Base-by-base conservation (phyloP, 2,329 filamentous ascomycete genomes). In the Claviceps africana region DNA sequence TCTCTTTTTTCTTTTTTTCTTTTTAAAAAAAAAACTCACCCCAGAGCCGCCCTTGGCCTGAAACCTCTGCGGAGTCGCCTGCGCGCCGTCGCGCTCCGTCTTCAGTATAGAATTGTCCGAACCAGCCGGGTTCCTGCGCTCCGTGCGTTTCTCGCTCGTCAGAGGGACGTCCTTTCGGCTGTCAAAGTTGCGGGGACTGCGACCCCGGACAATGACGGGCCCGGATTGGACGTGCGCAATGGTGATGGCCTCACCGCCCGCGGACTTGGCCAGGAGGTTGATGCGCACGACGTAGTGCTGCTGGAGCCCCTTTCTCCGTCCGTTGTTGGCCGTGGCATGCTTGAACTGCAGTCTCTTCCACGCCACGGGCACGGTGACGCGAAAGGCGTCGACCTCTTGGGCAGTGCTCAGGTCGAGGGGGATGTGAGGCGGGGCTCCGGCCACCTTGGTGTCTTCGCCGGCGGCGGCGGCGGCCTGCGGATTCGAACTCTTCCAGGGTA, bases 271-370 rank as follows among this genome's bases (percentile, higher is more conserved):
- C 39, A 93, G 72, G 10, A 96, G 76, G 66, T 84, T 89, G 54
- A 97, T 82, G 55, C 88, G 83, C 47, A 97, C 86, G 1, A 94
- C 78, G 64, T 96, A 97, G 66, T 96, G 90, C 66, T 97, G 91
- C 65, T 97, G 91, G 47, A 96, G 72, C 57, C 95, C 91, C 69
- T 96, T 96, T 58, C 91, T 79, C 51, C 91, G 81, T 13, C 91
- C 91, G 64, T 97, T 97, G 66, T 97, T 97, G 49, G 91, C 91
- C 0, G 91, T 97, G 2, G 91, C 91, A 60, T 95, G 93, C 62
- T 95, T 87, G 67, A 97, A 97, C 66, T 97, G 91, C 53, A 97
- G 70, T 51, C 91, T 77, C 67, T 95, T 96, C 91, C 91, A 97
- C 35, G 88, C 84, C 51, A 96, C 83, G 1, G 89, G 86, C 53